phyloP scores from a whole-genome alignment of 2,329 filamentous ascomycete genomes.

The Exophiala oligosperma region DNA sequence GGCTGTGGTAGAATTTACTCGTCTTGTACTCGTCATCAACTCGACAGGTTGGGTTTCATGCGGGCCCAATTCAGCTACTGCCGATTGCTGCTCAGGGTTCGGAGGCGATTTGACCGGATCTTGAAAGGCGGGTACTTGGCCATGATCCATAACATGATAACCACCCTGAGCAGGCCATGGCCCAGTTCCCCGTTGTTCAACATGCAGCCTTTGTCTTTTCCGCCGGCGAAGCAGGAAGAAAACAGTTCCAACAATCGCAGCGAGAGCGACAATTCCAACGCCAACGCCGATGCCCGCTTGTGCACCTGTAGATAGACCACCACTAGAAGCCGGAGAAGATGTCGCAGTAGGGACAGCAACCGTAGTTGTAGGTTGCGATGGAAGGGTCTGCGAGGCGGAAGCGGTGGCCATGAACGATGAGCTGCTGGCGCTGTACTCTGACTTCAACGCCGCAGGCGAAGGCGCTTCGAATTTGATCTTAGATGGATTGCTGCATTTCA shows the following conservation, averaged over 20 bases:
- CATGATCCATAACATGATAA: not conserved
- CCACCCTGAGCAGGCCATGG: not conserved
- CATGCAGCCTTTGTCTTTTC: not conserved
- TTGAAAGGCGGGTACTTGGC: not conserved
- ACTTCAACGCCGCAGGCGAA: not conserved
- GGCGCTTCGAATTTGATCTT: not conserved
- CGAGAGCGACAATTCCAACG: not conserved
- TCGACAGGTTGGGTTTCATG: not conserved
- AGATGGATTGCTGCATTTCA: not conserved
- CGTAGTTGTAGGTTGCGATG: not conserved
- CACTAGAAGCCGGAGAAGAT: not conserved
- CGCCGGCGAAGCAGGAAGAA: slow-evolving; percentile 4
- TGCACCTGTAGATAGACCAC: slow-evolving; percentile 7
- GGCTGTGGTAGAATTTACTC: not conserved
- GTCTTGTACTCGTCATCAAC: not conserved
- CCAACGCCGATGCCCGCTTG: slow-evolving; percentile 3
- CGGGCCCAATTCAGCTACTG: not conserved
- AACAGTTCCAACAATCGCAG: not conserved
- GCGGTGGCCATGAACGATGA: not conserved
- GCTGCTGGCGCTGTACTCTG: not conserved
- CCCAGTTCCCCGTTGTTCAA: not conserved
- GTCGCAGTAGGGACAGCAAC: not conserved
- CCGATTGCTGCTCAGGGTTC: not conserved
- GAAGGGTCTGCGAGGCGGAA: not conserved
- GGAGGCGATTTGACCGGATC: not conserved